A percentile compares a stretch with the other conserved stretches of the same genome.
phyloP scores from a whole-genome alignment of 2,329 filamentous ascomycete species.

The Teratosphaeria zuluensis region DNA sequence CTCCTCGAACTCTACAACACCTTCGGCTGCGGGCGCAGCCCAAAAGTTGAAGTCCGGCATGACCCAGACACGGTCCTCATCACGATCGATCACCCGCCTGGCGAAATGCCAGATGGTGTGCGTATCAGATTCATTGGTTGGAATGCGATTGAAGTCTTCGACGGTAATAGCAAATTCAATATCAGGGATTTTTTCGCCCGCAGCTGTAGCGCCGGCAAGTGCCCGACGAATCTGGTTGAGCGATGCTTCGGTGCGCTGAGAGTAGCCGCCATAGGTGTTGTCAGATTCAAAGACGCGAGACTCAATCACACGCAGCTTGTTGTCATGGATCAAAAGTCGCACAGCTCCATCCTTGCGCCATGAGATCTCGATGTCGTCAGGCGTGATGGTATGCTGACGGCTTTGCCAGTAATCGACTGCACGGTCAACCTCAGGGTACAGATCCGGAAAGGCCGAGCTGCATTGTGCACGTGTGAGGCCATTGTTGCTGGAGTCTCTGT shows the following conservation, averaged over 20 bases:
- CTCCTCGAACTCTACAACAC: constrained; percentile 13
- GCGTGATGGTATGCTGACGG: constrained; percentile 13
- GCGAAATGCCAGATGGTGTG: constrained; percentile 34
- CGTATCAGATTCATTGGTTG: constrained; percentile 19
- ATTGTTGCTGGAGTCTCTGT: constrained; percentile 19
- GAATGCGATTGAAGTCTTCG: constrained; percentile 1
- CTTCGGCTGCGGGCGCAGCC: constrained; percentile 32
- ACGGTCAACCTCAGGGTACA: constrained; percentile 24
- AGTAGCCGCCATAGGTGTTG: background rate
- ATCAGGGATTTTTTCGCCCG: constrained; percentile 17
- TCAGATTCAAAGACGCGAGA: background rate
- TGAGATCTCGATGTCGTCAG: constrained; percentile 18
- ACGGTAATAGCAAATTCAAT: constrained; percentile 6
- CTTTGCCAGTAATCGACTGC: constrained; percentile 17
- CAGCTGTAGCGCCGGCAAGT: constrained; percentile 33
- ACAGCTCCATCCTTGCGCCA: constrained; percentile 24
- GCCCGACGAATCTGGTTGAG: constrained; percentile 41
- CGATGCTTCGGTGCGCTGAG: constrained; percentile 23
- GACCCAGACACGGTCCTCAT: constrained; percentile 34
- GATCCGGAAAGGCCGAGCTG: constrained; percentile 21
- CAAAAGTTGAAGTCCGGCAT: constrained; percentile 48
- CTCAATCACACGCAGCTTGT: constrained; percentile 9
- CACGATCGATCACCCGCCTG: constrained; percentile 19
- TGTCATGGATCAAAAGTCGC: constrained; percentile 28
- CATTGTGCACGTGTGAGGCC: constrained; percentile 23